Base-by-base conservation (phyloP, 2,329 filamentous ascomycete genomes). In the Conoideocrella luteorostrata region DNA sequence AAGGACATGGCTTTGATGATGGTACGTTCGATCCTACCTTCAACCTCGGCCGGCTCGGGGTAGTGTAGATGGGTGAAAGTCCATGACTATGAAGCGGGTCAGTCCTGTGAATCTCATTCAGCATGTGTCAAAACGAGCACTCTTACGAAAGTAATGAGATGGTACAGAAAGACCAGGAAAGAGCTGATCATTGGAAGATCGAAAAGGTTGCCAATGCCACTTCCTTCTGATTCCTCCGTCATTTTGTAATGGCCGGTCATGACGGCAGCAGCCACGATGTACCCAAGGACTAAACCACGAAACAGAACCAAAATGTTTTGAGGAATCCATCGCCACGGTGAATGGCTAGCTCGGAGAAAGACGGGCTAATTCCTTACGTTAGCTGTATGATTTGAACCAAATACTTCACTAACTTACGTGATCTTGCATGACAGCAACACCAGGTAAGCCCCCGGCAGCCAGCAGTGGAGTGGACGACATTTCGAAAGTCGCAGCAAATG, bases 31-130 rank as follows among this genome's bases (percentile, higher is more conserved):
- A 61, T 57, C 7, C 56, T 55, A 26, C 55, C 64, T 47, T 59
- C 63, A 26, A 60, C 52, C 0, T 66, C 57, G 15, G 70, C 64
- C 7, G 61, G 51, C 9, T 67, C 61, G 1, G 72, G 71, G 41
- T 67, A 68, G 52, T 74, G 68, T 22, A 75, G 60, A 50, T 77
- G 74, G 38, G 72, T 72, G 39, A 69, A 71, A 0, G 71, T 75
- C 73, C 73, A 77, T 22, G 59, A 60, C 72, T 76, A 43, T 38
- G 11, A 23, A 4, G 29, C 7, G 10, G 28, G 4, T 36, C 20
- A 32, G 13, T 13, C 37, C 13, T 18, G 24, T 11, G 4, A 28
- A 4, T 21, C 15, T n/a, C n/a, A n/a, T n/a, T n/a, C n/a, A n/a
- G n/a, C n/a, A n/a, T n/a, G n/a, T n/a, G n/a, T 12, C 29, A 3